Percentiles rank a stretch among this genome's conserved stretches.
phyloP scores from a whole-genome alignment of 1,139 yeast genomes.

The Taphrina flavorubra region DNA sequence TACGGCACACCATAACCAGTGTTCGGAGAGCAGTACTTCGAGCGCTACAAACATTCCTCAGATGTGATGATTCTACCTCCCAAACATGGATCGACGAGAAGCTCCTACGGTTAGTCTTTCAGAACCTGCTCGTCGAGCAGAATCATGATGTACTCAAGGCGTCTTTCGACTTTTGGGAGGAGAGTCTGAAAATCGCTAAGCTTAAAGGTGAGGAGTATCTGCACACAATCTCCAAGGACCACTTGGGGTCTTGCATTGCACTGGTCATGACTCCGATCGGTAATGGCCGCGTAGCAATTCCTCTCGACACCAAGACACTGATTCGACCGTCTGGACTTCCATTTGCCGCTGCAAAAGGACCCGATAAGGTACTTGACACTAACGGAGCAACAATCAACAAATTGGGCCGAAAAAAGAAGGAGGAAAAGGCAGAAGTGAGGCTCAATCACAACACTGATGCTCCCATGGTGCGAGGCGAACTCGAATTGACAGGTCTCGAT shows the following conservation, averaged over 20 bases:
- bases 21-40: slow-evolving; percentile 88
- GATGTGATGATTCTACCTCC: slow-evolving; percentile 64
- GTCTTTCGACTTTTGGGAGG: slow-evolving; percentile 65
- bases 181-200: slow-evolving; percentile 12
- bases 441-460: slow-evolving; percentile 73
- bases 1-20: slow-evolving; percentile 90
- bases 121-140: slow-evolving; percentile 87
- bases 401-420: slow-evolving; percentile 48
- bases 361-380: slow-evolving; percentile 34
- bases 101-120: slow-evolving; percentile 75
- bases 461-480: slow-evolving; percentile 90
- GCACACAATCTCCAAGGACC: slow-evolving; percentile 50
- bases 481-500: slow-evolving; percentile 79
- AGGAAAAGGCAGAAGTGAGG: slow-evolving; percentile 46
- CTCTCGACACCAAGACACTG: slow-evolving; percentile 75
- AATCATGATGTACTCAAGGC: slow-evolving; percentile 71
- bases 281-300: slow-evolving; percentile 82
- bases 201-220: neutral
- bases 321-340: slow-evolving; percentile 77
- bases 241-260: slow-evolving; percentile 67
- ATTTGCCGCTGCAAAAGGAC: slow-evolving; percentile 41
- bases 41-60: slow-evolving; percentile 76
- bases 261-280: slow-evolving; percentile 94
- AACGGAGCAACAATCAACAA: neutral
- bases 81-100: slow-evolving; percentile 78